A percentile compares a stretch with the other conserved stretches of the same genome.
Evolutionary conservation across 768 basidiomycete genomes (phyloP).

Genomic region (Baorangia bicolor): DNA sequence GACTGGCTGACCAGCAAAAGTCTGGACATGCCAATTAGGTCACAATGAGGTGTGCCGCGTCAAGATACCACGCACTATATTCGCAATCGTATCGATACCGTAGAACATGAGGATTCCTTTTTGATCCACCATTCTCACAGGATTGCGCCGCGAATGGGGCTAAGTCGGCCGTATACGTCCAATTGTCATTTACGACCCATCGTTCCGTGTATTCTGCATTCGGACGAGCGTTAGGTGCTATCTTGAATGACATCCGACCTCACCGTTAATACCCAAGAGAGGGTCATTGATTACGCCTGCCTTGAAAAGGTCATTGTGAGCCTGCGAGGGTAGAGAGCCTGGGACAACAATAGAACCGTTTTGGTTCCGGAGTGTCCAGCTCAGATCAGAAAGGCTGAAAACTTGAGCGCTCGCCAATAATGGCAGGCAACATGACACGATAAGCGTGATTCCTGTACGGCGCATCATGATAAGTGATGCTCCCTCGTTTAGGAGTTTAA

Average conservation of each 20-base stretch:
- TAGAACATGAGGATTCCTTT: slow-evolving; percentile 49
- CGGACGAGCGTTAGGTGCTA: background rate
- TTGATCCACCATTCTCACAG: slow-evolving; percentile 16
- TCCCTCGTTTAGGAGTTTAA: background rate
- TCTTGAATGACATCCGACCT: slow-evolving; percentile 1
- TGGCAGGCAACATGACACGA: slow-evolving; percentile 9
- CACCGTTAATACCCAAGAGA: slow-evolving; percentile 53
- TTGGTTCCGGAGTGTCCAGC: slow-evolving; percentile 54
- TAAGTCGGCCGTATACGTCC: slow-evolving; percentile 58
- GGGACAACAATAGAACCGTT: slow-evolving; percentile 56
- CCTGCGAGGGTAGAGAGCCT: slow-evolving; percentile 50
- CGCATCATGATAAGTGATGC: slow-evolving; percentile 5
- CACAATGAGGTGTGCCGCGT: background rate
- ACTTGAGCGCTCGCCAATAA: slow-evolving; percentile 20
- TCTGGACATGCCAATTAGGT: slow-evolving; percentile 31
- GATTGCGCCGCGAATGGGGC: slow-evolving; percentile 39
- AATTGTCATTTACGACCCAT: slow-evolving; percentile 56
- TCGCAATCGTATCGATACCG: slow-evolving; percentile 57
- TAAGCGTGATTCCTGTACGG: background rate
- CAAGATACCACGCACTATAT: slow-evolving; percentile 39
- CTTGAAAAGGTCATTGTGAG: slow-evolving; percentile 50
- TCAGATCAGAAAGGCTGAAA: slow-evolving; percentile 45
- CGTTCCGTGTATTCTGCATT: slow-evolving; percentile 50
- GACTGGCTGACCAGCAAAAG: slow-evolving; percentile 48
- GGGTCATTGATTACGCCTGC: slow-evolving; percentile 56